Conservation (phyloP, 768 basidiomycete species). For the Tephrocybe sp. region DNA sequence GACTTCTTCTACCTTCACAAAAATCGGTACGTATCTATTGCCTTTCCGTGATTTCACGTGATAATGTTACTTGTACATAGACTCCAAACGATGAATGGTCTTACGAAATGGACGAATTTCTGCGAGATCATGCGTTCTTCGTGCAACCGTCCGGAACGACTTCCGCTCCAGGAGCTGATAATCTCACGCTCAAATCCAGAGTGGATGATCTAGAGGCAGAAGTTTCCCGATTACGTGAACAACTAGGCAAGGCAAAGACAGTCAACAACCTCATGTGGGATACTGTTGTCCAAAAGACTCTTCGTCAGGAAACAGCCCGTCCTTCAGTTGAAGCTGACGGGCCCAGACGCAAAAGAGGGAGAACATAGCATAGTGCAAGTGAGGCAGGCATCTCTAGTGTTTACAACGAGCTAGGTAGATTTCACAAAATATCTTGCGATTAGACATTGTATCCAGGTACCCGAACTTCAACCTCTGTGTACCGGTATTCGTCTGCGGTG, state of each 20-base stretch:
- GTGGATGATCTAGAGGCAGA: slow-evolving; percentile 73
- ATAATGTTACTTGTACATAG: slow-evolving; percentile 19
- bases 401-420: too few species aligned
- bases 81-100: slow-evolving; percentile 29
- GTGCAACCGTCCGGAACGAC: slow-evolving; percentile 40
- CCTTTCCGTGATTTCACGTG: too few species aligned
- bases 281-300: slow-evolving; percentile 64
- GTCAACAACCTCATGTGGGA: slow-evolving; percentile 96
- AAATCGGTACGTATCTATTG: slow-evolving; percentile 36
- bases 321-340: slow-evolving; percentile 20
- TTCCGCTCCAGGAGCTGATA: slow-evolving; percentile 27
- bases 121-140: slow-evolving; percentile 67
- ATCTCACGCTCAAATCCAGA: slow-evolving; percentile 47
- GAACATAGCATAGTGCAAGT: slow-evolving; percentile 15
- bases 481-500: slow-evolving; percentile 8
- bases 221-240: slow-evolving; percentile 58
- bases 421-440: not conserved
- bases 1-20: slow-evolving; percentile 54
- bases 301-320: slow-evolving; percentile 37
- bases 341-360: slow-evolving; percentile 30
- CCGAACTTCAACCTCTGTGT: not conserved
- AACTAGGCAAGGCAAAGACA: slow-evolving; percentile 82
- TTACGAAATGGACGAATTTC: slow-evolving; percentile 55
- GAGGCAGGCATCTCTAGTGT: not conserved
- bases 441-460: not conserved